Evolutionary conservation across 1,139 yeast genomes (phyloP).

Genomic region (Eremothecium coryli): DNA sequence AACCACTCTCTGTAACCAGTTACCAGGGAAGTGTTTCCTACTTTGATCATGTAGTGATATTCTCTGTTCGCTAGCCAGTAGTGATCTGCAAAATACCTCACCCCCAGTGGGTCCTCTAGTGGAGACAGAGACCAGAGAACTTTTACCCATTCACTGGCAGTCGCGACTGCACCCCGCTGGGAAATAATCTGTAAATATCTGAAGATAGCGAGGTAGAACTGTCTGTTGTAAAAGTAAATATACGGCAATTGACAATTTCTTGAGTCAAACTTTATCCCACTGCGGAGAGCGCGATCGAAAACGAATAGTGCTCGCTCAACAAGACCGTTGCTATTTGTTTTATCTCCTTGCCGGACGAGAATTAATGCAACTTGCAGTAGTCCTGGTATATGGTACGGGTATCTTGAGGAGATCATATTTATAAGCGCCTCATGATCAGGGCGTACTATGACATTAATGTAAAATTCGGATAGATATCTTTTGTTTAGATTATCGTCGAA

Average conservation of each 20-base stretch:
- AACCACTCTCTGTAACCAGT: conserved; percentile 57
- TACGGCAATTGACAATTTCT: conserved; percentile 67
- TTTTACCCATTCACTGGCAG: conserved; percentile 71
- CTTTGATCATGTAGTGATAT: conserved; percentile 48
- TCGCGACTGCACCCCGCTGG: conserved; percentile 65
- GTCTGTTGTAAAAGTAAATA: conserved; percentile 66
- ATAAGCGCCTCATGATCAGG: conserved; percentile 68
- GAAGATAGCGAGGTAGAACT: conserved; percentile 64
- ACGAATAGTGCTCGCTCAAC: conserved; percentile 71
- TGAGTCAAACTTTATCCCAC: conserved; percentile 42
- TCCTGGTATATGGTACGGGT: conserved; percentile 72
- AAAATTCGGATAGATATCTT: conserved; percentile 52
- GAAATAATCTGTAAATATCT: conserved; percentile 63
- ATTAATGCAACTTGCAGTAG: conserved; percentile 74
- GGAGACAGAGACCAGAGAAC: conserved; percentile 62
- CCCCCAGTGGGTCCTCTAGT: conserved; percentile 77
- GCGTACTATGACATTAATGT: conserved; percentile 53
- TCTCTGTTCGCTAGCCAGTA: conserved; percentile 65
- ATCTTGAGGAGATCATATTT: conserved; percentile 40
- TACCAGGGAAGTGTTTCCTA: conserved; percentile 46
- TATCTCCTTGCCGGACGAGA: conserved; percentile 67
- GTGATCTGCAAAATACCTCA: conserved; percentile 71
- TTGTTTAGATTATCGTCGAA: conserved; percentile 27
- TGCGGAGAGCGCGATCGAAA: conserved; percentile 58
- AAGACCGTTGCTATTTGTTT: conserved; percentile 53